These are phyloP conservation scores for Mycena sp. DNA, from an alignment of 1,284 basidiomycete species.

Conservation along the genomic window DNA sequence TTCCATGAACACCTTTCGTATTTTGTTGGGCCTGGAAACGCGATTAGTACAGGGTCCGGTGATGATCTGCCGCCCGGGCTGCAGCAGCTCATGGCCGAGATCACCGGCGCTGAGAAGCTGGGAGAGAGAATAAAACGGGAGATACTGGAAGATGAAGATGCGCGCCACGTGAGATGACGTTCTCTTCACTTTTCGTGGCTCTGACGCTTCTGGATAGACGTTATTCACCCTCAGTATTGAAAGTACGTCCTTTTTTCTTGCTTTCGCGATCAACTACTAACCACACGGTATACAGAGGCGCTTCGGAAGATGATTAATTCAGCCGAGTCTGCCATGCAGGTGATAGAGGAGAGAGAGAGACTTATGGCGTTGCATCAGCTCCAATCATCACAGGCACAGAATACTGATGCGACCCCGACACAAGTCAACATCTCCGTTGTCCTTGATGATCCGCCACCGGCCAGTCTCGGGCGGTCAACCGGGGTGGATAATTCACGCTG, in stretches of 20 bases:
- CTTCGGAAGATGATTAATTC: slow-evolving; percentile 52
- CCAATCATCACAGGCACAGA: neutral
- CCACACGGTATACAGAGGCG: slow-evolving; percentile 41
- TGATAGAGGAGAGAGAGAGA: slow-evolving; percentile 47
- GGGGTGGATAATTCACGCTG: neutral
- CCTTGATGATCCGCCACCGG: neutral
- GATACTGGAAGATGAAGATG: slow-evolving; percentile 58
- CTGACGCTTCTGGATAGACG: slow-evolving; percentile 44
- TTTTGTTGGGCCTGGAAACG: slow-evolving; percentile 42
- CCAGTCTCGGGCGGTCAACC: neutral
- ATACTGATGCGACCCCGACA: neutral
- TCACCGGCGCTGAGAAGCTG: slow-evolving; percentile 49
- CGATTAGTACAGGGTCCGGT: slow-evolving; percentile 27
- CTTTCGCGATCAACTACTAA: neutral
- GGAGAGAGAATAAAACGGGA: slow-evolving; percentile 53
- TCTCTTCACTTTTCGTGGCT: neutral
- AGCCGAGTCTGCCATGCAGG: slow-evolving; percentile 51
- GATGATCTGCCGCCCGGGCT: slow-evolving; percentile 49
- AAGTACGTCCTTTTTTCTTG: slow-evolving; percentile 42
- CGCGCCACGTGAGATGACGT: slow-evolving; percentile 54
- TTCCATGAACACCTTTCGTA: slow-evolving; percentile 59
- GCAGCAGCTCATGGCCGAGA: slow-evolving; percentile 55
- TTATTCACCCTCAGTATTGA: slow-evolving; percentile 64
- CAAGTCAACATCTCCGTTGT: neutral
- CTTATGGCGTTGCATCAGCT: slow-evolving; percentile 20